phyloP scores from a whole-genome alignment of 2,329 filamentous ascomycete genomes.

The Verticillium zaregamsianum region DNA sequence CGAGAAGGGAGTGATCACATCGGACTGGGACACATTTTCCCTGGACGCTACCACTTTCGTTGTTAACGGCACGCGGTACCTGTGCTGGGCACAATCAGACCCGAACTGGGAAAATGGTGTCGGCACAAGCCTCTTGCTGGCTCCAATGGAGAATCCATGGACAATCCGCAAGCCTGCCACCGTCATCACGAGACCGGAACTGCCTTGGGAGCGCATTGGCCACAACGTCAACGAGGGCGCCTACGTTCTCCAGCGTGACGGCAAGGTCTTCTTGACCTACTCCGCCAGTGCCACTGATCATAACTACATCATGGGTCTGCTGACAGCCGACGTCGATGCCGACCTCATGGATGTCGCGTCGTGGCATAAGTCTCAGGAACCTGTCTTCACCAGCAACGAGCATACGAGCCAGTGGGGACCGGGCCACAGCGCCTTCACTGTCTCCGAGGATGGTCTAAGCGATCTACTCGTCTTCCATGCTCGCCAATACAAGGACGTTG shows the following conservation, averaged over 20 bases:
- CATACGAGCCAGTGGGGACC: slow-evolving; percentile 22
- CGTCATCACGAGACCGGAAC: slow-evolving; percentile 13
- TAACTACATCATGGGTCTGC: slow-evolving; percentile 23
- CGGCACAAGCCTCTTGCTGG: slow-evolving; percentile 18
- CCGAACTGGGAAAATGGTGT: slow-evolving; percentile 16
- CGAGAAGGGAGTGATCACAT: slow-evolving; percentile 21
- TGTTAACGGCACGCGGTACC: slow-evolving; percentile 21
- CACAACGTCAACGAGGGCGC: slow-evolving; percentile 16
- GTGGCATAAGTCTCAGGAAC: slow-evolving; percentile 19
- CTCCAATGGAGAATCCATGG: slow-evolving; percentile 21
- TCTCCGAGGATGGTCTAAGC: slow-evolving; percentile 22
- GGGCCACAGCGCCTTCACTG: slow-evolving; percentile 22
- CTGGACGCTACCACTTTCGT: slow-evolving; percentile 23
- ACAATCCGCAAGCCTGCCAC: slow-evolving; percentile 14
- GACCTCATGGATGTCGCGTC: slow-evolving; percentile 18
- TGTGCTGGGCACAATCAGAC: slow-evolving; percentile 24
- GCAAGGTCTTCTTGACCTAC: slow-evolving; percentile 14
- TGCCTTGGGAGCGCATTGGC: slow-evolving; percentile 15
- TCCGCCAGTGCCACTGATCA: slow-evolving; percentile 17
- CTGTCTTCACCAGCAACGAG: slow-evolving; percentile 21
- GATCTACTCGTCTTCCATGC: slow-evolving; percentile 23
- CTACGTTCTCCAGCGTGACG: slow-evolving; percentile 13
- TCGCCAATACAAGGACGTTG: slow-evolving; percentile 19
- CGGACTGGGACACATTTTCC: slow-evolving; percentile 24
- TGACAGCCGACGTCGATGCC: slow-evolving; percentile 14